Conservation (phyloP, 2,329 filamentous ascomycete species). For the Albophoma yamanashiensis region DNA sequence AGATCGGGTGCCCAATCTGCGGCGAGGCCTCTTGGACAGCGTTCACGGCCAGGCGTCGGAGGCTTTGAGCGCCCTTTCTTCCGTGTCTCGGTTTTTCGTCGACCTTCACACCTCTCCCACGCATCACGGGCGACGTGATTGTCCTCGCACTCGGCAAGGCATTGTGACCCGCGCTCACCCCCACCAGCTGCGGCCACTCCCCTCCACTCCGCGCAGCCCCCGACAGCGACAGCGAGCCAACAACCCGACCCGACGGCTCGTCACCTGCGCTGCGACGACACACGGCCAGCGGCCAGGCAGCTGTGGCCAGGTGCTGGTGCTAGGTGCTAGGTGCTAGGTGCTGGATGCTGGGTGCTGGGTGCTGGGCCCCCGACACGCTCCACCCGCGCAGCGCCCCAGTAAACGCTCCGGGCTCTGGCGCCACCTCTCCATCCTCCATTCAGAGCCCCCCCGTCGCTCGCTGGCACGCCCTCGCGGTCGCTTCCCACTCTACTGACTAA, state of each 20-base stretch:
- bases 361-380: too few species aligned
- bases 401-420: neutral
- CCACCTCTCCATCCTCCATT: neutral
- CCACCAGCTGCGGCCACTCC: neutral
- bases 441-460: neutral
- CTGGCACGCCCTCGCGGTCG: slow-evolving; percentile 4
- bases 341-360: too few species aligned
- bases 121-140: neutral
- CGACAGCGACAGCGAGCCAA: neutral
- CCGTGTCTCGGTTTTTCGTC: neutral
- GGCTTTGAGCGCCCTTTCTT: neutral
- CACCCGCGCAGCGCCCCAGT: neutral
- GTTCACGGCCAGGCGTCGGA: neutral
- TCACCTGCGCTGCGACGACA: neutral
- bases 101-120: neutral
- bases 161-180: neutral
- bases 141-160: neutral
- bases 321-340: too few species aligned
- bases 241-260: neutral
- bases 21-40: neutral
- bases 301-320: neutral
- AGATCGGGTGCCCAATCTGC: slow-evolving; percentile 1
- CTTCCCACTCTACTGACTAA: slow-evolving; percentile 1
- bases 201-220: neutral
- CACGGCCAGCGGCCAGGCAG: neutral